phyloP scores from a whole-genome alignment of 2,329 filamentous ascomycete genomes.

The Scedosporium boydii region DNA sequence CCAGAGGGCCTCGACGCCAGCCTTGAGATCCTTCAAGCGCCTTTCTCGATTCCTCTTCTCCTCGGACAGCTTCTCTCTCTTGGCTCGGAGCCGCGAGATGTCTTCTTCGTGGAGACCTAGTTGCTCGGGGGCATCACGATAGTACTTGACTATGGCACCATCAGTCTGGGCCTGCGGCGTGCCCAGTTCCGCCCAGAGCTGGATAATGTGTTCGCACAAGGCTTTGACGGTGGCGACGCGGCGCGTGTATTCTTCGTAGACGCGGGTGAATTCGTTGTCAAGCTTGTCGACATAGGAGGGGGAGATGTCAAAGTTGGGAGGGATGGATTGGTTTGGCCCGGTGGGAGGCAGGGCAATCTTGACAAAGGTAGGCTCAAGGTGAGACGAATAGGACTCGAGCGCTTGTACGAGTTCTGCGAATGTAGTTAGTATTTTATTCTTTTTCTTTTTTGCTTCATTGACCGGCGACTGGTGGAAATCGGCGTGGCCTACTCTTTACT shows the following conservation, averaged over 20 bases:
- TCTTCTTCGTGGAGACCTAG: conserved; percentile 87
- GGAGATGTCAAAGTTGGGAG: conserved; percentile 86
- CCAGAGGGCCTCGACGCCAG: conserved; percentile 80
- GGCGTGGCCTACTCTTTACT: conserved; percentile 64
- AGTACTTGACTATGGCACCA: conserved; percentile 74
- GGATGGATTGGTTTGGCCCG: conserved; percentile 62
- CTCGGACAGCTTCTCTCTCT: conserved; percentile 72
- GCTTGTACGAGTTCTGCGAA: conserved; percentile 76
- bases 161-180: conserved; percentile 92
- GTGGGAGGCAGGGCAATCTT: conserved; percentile 78
- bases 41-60: conserved; percentile 84
- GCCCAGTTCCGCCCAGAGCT: conserved; percentile 90
- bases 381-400: conserved; percentile 90
- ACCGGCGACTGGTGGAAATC: conserved; percentile 7
- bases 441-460: not conserved
- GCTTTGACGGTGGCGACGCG: conserved; percentile 68
- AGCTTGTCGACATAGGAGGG: conserved; percentile 77
- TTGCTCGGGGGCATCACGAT: conserved; percentile 86
- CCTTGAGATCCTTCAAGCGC: conserved; percentile 63
- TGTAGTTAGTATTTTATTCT: conserved; percentile 9
- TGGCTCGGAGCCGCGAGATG: conserved; percentile 58
- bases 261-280: conserved; percentile 82
- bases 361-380: conserved; percentile 84
- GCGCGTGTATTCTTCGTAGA: conserved; percentile 92
- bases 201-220: conserved; percentile 76